Evolutionary conservation across 768 basidiomycete species (phyloP).

Genomic region (Exidia glandulosa): DNA sequence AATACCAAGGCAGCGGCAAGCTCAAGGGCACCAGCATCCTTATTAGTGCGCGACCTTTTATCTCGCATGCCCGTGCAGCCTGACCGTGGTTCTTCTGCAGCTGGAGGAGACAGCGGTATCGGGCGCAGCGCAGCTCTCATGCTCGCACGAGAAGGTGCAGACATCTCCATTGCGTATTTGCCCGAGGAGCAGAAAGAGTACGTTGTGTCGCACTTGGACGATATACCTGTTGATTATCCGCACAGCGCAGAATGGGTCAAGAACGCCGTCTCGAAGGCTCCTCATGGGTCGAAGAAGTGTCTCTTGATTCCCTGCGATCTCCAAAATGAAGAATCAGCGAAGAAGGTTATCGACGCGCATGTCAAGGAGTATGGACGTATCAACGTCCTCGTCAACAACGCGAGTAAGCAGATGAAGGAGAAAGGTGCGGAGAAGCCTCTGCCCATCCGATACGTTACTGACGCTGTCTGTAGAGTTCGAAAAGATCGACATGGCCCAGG

Average conservation of each 20-base stretch:
- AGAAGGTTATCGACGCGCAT: slow-evolving; percentile 38
- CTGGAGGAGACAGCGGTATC: slow-evolving; percentile 6
- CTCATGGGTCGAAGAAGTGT: slow-evolving; percentile 17
- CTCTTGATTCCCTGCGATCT: slow-evolving; percentile 27
- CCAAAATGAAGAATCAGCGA: slow-evolving; percentile 28
- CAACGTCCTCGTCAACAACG: slow-evolving; percentile 53
- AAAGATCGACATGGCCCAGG: neutral
- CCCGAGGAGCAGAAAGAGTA: slow-evolving; percentile 42
- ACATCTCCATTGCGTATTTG: slow-evolving; percentile 27
- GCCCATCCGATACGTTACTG: too few relatives aligned
- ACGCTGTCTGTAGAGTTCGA: too few relatives aligned
- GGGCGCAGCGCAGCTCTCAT: slow-evolving; percentile 9
- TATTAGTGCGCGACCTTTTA: neutral
- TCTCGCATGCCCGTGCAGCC: neutral
- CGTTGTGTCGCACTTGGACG: neutral
- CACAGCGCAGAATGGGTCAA: slow-evolving; percentile 33
- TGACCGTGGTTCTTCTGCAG: slow-evolving; percentile 16
- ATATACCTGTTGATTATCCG: neutral
- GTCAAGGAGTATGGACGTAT: slow-evolving; percentile 32
- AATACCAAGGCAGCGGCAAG: slow-evolving; percentile 44
- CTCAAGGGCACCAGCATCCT: slow-evolving; percentile 12
- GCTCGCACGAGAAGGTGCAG: slow-evolving; percentile 26
- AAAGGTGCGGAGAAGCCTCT: too few relatives aligned
- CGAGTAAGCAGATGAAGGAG: slow-evolving; percentile 27
- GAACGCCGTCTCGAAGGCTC: slow-evolving; percentile 31